phyloP scores from a whole-genome alignment of 352 stramenopile species.

The Blastocystis sp. region DNA sequence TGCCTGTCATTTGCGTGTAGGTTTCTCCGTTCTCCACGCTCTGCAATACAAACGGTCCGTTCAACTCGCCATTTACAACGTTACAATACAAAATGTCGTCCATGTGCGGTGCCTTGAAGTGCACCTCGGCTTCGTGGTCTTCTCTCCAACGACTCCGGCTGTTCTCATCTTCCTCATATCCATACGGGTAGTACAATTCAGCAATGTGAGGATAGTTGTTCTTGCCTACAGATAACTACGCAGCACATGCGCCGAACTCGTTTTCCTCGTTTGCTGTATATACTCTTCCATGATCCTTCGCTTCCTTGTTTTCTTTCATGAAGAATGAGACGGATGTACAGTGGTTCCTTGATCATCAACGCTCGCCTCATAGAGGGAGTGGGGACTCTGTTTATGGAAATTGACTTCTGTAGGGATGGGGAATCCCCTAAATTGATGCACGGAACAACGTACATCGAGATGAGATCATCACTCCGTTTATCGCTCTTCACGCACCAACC shows the following conservation, averaged over 20 bases:
- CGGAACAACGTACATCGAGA: no score
- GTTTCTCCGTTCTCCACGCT: neutral
- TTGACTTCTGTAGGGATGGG: no score
- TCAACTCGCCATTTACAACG: neutral
- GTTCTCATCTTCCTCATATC: slow-evolving; percentile 16
- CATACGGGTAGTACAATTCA: slow-evolving; percentile 56
- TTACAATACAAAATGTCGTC: slow-evolving; percentile 16
- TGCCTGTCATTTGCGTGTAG: slow-evolving; percentile 23
- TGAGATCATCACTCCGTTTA: no score
- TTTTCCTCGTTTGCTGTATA: slow-evolving; percentile 9
- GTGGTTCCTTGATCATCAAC: slow-evolving; percentile 25
- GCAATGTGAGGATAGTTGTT: slow-evolving; percentile 61
- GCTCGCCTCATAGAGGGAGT: neutral
- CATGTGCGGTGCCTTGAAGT: slow-evolving; percentile 22
- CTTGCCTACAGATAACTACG: slow-evolving; percentile 20
- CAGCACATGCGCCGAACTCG: neutral
- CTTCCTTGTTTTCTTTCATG: neutral
- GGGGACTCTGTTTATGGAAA: no score
- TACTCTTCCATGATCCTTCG: slow-evolving; percentile 62
- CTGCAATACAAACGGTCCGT: neutral
- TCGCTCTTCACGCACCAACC: no score
- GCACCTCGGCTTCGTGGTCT: neutral
- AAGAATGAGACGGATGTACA: neutral
- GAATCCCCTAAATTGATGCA: no score
- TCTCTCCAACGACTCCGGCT: neutral